phyloP scores from a whole-genome alignment of 208 protist genomes.

The Novymonas esmeraldas region DNA sequence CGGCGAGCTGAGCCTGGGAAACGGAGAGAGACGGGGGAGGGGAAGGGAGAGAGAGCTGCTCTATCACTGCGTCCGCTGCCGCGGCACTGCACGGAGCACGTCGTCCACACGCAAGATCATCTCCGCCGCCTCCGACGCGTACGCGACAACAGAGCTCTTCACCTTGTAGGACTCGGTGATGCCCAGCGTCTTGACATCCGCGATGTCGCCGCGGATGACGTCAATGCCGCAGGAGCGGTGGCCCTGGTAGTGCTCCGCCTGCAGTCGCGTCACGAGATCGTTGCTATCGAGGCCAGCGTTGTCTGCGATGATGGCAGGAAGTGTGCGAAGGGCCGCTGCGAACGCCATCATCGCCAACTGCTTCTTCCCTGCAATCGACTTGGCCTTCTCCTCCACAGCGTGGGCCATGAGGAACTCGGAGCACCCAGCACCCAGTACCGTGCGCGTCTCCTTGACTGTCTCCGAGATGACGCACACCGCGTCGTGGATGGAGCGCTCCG shows the following conservation, averaged over 20 bases:
- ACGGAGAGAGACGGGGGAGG: neutral
- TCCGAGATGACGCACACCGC: constrained; percentile 99
- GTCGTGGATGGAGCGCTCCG: constrained; percentile 99
- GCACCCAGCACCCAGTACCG: constrained; percentile 98
- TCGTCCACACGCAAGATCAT: constrained; percentile 99
- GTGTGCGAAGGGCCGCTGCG: constrained; percentile 94
- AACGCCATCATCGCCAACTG: constrained; percentile 96
- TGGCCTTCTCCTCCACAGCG: constrained; percentile 97
- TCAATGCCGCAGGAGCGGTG: constrained; percentile 88
- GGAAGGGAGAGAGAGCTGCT: neutral
- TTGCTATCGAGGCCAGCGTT: constrained; percentile 98
- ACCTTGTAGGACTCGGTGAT: constrained; percentile 98
- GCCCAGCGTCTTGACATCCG: constrained; percentile 94
- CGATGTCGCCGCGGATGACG: constrained; percentile 96
- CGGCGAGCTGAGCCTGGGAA: neutral
- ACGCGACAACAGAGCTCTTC: constrained; percentile 97
- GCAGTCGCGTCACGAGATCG: constrained; percentile 96
- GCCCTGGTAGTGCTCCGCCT: constrained; percentile 82
- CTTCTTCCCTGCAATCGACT: constrained; percentile 78
- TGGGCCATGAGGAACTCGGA: constrained; percentile 99
- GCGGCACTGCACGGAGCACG: constrained; percentile 96
- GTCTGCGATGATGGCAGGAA: constrained; percentile 98
- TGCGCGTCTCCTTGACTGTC: constrained; percentile 95
- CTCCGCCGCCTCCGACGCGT: constrained; percentile 98
- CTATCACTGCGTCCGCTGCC: constrained; percentile 76